Percentiles rank a stretch among this genome's conserved stretches.
These are phyloP conservation scores for Fusarium ramigenum DNA, from an alignment of 2,329 filamentous ascomycete species.

Conservation along the genomic window DNA sequence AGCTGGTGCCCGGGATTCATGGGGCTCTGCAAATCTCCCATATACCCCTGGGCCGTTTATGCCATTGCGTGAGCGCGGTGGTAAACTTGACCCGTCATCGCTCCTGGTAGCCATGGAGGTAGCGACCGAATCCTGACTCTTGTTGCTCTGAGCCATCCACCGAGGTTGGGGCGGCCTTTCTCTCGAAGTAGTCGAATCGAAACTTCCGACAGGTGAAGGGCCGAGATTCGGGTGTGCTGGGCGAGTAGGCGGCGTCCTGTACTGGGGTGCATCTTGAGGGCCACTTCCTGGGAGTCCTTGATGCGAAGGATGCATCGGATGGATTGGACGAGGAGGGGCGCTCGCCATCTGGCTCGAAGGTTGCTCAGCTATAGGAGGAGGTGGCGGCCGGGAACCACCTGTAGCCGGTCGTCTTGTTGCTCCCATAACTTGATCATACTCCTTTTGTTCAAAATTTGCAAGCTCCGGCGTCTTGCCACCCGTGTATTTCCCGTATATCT, in stretches of 20 bases:
- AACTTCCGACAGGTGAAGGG: slow-evolving; percentile 61
- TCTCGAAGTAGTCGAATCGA: slow-evolving; percentile 57
- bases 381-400: slow-evolving; percentile 34
- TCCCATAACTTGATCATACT: slow-evolving; percentile 79
- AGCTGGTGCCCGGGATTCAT: slow-evolving; percentile 29
- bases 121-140: slow-evolving; percentile 67
- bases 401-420: slow-evolving; percentile 55
- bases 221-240: slow-evolving; percentile 52
- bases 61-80: slow-evolving; percentile 64
- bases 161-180: slow-evolving; percentile 56
- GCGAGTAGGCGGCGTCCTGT: slow-evolving; percentile 44
- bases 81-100: slow-evolving; percentile 61
- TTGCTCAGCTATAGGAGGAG: slow-evolving; percentile 44
- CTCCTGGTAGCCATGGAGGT: slow-evolving; percentile 58
- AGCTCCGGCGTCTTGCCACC: slow-evolving; percentile 83
- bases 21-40: slow-evolving; percentile 51
- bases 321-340: slow-evolving; percentile 30
- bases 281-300: slow-evolving; percentile 24
- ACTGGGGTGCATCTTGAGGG: slow-evolving; percentile 42
- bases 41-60: slow-evolving; percentile 52
- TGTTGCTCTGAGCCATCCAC: slow-evolving; percentile 60
- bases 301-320: slow-evolving; percentile 25
- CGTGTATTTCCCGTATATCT: slow-evolving; percentile 97
- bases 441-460: slow-evolving; percentile 81
- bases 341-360: slow-evolving; percentile 22